phyloP scores from a whole-genome alignment of 192 early-diverging fungal species.

The Mortierella hygrophila region DNA sequence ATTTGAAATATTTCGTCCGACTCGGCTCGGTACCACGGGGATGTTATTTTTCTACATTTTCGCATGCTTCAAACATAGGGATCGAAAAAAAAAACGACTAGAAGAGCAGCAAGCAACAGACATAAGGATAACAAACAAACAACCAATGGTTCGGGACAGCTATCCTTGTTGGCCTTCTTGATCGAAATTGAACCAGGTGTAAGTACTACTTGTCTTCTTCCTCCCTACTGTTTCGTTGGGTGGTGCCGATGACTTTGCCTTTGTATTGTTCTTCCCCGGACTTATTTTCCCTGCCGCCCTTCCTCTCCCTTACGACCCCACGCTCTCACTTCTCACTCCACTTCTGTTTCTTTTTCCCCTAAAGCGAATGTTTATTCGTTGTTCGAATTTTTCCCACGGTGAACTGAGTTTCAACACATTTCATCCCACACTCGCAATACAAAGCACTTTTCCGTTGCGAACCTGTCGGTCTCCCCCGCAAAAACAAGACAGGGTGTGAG shows the following conservation, averaged over 20 bases:
- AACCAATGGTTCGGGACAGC: too few species aligned
- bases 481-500: neutral
- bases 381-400: conserved; percentile 4
- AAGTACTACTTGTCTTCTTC: neutral
- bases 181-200: too few species aligned
- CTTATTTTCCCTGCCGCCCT: neutral
- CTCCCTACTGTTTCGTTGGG: neutral
- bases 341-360: neutral
- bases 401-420: neutral
- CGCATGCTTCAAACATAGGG: too few species aligned
- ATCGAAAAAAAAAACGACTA: too few species aligned
- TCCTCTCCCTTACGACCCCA: too few species aligned
- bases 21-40: conserved; percentile 3
- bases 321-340: neutral
- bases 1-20: neutral
- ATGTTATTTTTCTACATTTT: too few species aligned
- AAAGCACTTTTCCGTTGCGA: neutral
- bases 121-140: too few species aligned
- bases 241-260: neutral
- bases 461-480: neutral
- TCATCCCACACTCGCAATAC: neutral
- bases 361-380: neutral
- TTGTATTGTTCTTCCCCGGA: neutral
- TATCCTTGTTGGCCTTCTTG: too few species aligned
- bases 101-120: too few species aligned